Evolutionary conservation across 768 basidiomycete genomes (phyloP).

Genomic region (Suillus discolor): DNA sequence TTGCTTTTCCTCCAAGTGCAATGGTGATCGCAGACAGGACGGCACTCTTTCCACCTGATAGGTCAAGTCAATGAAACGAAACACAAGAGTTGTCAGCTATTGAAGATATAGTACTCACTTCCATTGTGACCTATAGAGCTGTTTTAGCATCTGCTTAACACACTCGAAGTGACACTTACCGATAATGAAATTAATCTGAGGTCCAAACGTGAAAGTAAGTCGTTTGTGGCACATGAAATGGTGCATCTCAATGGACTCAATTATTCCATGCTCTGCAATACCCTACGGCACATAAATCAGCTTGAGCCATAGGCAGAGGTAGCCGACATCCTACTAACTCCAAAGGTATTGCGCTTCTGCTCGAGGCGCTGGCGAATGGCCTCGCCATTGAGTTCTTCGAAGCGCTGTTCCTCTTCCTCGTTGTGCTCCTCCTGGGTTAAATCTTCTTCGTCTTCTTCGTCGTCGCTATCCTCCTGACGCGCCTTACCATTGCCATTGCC

Average conservation of each 20-base stretch:
- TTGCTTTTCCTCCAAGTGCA: constrained; percentile 91
- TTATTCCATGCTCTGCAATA: constrained; percentile 85
- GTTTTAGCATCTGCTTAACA: constrained; percentile 7
- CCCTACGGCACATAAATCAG: constrained; percentile 44
- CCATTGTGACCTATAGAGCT: constrained; percentile 77
- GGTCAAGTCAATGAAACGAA: constrained; percentile 1
- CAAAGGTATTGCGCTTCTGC: constrained; percentile 41
- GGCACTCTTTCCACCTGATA: constrained; percentile 90
- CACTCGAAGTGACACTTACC: constrained; percentile 45
- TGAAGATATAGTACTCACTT: constrained; percentile 55
- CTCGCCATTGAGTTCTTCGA: constrained; percentile 63
- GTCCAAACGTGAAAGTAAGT: constrained; percentile 82
- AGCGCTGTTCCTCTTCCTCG: constrained; percentile 64
- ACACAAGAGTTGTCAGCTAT: neutral
- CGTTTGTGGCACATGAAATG: constrained; percentile 97
- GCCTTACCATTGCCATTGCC: constrained; percentile 37
- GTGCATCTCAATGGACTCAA: constrained; percentile 82
- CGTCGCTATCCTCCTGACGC: constrained; percentile 31
- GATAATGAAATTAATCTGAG: constrained; percentile 97
- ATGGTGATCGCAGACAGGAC: constrained; percentile 91
- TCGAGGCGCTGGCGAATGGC: constrained; percentile 57
- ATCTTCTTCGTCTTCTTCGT: constrained; percentile 35
- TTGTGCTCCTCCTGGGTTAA: constrained; percentile 39
- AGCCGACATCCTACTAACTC: constrained; percentile 49
- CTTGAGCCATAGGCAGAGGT: constrained; percentile 3